Evolutionary conservation across 129 eudicot species (phyloP), one percentile per base, ranked within the genome.

Genomic region (Centaurea solstitialis): DNA sequence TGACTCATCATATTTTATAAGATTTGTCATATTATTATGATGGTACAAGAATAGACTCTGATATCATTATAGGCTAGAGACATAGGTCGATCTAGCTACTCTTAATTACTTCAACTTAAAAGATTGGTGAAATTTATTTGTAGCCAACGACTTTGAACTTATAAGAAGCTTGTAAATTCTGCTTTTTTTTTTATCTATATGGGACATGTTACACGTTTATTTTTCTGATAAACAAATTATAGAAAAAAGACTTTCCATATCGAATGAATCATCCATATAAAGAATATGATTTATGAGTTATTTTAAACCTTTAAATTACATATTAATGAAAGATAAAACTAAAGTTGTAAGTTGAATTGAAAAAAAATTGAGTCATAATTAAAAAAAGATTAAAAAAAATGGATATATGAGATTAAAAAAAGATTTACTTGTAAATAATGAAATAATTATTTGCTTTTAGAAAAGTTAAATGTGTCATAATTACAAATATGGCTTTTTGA

Each of bases 401-500:
- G 15, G 62, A 15, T 15, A 50, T 53, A 53, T 17, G 13, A 13
- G 15, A 47, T 47, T 47, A 13, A 57, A 2, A 17, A 18, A 57
- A 57, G 65, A 17, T 13, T 5, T n/a, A 57, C 37, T 33, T 33
- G 6, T 5, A 57, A 57, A 57, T 5, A 57, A 57, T 6, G 65
- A 57, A 57, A 57, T 57, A 57, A 57, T 57, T 17, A 57, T 53
- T 69, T 20, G 37, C 53, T 70, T 68, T 68, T 50, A 7, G 12
- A 79, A 79, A 50, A 47, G 30, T 9, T 47, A 39, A 10, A 15
- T n/a, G 40, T 71, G 35, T 74, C 74, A 74, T 81, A 66, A 74
- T 75, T 67, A 62, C 85, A 68, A 75, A 20, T 66, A 17, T 47
- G 37, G 41, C 64, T 75, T 81, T 26, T 81, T 75, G 69, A 75